Percentiles rank a stretch among this genome's conserved stretches.
These are phyloP conservation scores for Gracilaria domingensis DNA, from an alignment of 23 red algal species.

Conservation along the genomic window DNA sequence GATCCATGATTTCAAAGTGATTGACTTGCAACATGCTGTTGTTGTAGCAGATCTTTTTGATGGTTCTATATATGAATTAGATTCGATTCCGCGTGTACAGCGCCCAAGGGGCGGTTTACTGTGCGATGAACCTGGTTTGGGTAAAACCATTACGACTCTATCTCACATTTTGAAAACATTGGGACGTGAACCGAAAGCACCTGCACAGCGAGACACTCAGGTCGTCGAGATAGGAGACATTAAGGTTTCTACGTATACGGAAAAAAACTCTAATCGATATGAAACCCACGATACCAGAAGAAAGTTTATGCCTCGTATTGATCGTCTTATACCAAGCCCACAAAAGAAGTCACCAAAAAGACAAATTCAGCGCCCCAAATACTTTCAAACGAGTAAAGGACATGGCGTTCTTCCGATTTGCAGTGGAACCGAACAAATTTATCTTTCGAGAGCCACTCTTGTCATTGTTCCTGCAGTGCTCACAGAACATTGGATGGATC, in stretches of 20 bases:
- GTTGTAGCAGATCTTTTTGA: conserved; percentile 58
- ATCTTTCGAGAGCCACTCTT: conserved; percentile 79
- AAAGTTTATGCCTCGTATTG: neutral
- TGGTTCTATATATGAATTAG: conserved; percentile 34
- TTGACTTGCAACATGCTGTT: neutral
- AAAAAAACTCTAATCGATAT: neutral
- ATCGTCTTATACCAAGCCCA: conserved; percentile 1
- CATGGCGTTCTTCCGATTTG: conserved; percentile 30
- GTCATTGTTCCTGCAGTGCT: conserved; percentile 84
- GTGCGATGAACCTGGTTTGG: conserved; percentile 98
- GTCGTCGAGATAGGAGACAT: neutral
- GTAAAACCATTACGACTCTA: conserved; percentile 92
- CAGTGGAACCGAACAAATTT: conserved; percentile 26
- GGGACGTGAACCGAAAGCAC: conserved; percentile 34
- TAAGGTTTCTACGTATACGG: neutral
- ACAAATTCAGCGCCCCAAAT: conserved; percentile 3
- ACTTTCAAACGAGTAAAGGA: conserved; percentile 24
- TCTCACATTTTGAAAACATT: conserved; percentile 85
- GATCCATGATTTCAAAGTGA: conserved; percentile 9
- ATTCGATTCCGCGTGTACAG: conserved; percentile 21
- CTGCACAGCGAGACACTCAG: neutral
- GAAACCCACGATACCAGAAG: neutral
- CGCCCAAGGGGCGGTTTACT: conserved; percentile 82
- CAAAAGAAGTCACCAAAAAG: conserved; percentile 1
- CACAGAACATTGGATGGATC: conserved; percentile 82